Base-by-base conservation (phyloP, 140 eudicot species). In the Cichorium intybus region DNA sequence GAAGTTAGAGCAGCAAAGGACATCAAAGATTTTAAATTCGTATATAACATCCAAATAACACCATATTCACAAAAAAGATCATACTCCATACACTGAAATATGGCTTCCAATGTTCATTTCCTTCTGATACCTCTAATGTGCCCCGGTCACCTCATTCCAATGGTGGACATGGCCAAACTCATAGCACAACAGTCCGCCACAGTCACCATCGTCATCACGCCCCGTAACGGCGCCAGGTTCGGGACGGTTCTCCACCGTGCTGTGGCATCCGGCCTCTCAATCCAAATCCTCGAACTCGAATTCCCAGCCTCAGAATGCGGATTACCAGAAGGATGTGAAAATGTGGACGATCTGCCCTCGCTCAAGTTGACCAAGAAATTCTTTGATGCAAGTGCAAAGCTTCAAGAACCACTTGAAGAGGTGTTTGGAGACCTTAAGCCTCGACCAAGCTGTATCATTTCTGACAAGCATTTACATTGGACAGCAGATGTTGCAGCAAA, bases 131-230 rank as follows among this genome's bases (percentile, higher is more conserved):
- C 97, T 29, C 47, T 85, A 20, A 58, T 85, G 65, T 81, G 86
- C 33, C 95, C 84, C 52, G 87, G 97, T 26, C 97, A 89, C 79
- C 83, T 89, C 63, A 85, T 89, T 20, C 81, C 81, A 10, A 62
- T 76, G 72, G 71, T 76, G 20, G 81, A 76, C 49, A 62, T 76
- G 76, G 81, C 76, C 57, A 80, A 58, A 62, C 67, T 80, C 50
- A 50, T 84, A 20, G 79, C 90, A 24, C 72, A 75, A 53, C 80
- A 74, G 17, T 50, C 64, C 0, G 67, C 66, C 1, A 6, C 59
- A 0, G 74, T 70, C 51, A 75, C 81, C 21, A 52, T 80, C 6
- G 66, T 75, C 77, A 60, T 68, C 55, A 74, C 84, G 0, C 78
- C 81, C 1, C 62, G 56, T 18, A 79, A 74, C 54, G 67, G 71